Base-by-base conservation (phyloP, 2,329 filamentous ascomycete genomes). In the Aspergillus chevalieri region DNA sequence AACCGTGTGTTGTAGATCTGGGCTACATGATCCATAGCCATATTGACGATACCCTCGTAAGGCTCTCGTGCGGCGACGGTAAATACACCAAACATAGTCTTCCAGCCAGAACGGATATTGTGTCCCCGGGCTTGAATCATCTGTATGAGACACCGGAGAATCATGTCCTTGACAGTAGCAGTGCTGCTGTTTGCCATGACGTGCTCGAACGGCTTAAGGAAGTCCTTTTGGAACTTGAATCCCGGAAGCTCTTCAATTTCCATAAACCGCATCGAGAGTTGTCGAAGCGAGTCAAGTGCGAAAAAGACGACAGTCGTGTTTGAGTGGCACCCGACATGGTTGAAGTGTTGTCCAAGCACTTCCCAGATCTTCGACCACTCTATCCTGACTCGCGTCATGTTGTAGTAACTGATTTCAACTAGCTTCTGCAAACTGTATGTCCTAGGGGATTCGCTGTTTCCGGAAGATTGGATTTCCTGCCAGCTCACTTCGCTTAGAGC, bases 201-300 rank as follows among this genome's bases (percentile, higher is more conserved):
- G 67, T 97, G 89, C 73, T 98, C 92, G 61, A 98, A 99, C 0
- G 94, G 93, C 70, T 96, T 97, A 47, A 98, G 74, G 68, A 99
- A 98, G 66, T 99, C 92, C 68, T 99, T 99, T 63, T 99, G 93
- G 65, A 99, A 99, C 69, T 97, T 97, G 81, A 99, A 99, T 63
- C 94, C 93, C 1, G 93, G 89, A 58, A 99, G 73, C 68, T 99
- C 93, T 66, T 95, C 93, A 52, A 97, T 90, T 70, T 98, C 93
- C 87, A 98, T 88, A 66, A 98, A 99, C 15, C 91, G 86, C 91
- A 98, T 97, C 0, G 92, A 96, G 38, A 99, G 75, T 68, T 99
- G 93, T 38, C 94, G 83, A 42, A 99, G 73, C 3, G 92, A 96
- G 72, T 99, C 94, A 24, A 99, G 78, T 3, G 93, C 93, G 64